A percentile compares a stretch with the other conserved stretches of the same genome.
These are phyloP conservation scores for Phialophora tarda DNA, from an alignment of 2,329 filamentous ascomycete species.

Conservation along the genomic window DNA sequence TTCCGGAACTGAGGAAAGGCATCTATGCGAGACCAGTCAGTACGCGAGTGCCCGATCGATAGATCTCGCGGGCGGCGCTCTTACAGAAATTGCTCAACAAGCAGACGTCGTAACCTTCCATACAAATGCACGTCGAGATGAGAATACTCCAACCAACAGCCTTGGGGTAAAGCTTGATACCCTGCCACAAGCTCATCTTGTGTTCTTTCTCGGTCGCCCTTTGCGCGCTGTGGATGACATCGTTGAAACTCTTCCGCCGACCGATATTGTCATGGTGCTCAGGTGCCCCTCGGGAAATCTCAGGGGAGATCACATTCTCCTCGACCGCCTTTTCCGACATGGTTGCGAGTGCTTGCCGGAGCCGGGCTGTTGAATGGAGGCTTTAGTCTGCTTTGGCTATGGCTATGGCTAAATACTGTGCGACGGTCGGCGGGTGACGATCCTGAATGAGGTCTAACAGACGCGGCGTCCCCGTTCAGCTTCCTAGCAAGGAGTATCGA, in stretches of 20 bases:
- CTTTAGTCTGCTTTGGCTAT: not conserved
- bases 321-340: slow-evolving; percentile 32
- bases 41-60: not conserved
- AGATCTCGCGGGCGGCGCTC: not conserved
- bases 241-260: slow-evolving; percentile 32
- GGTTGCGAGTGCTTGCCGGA: not conserved
- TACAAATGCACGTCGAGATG: slow-evolving; percentile 88
- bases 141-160: slow-evolving; percentile 82
- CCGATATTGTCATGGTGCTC: slow-evolving; percentile 22
- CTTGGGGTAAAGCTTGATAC: slow-evolving; percentile 82
- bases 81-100: slow-evolving; percentile 49
- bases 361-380: too few relatives aligned
- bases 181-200: slow-evolving; percentile 74
- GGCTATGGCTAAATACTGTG: not conserved
- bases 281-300: slow-evolving; percentile 10
- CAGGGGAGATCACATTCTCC: slow-evolving; percentile 24
- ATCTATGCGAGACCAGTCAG: slow-evolving; percentile 40
- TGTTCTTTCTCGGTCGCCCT: slow-evolving; percentile 57
- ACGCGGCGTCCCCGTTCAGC: too few relatives aligned
- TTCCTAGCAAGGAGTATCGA: not conserved
- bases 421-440: not conserved
- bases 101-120: slow-evolving; percentile 75
- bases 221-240: slow-evolving; percentile 50
- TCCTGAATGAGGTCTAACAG: too few relatives aligned
- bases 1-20: slow-evolving; percentile 42